Percentiles rank a stretch among this genome's conserved stretches.
Evolutionary conservation across 2,329 filamentous ascomycete species (phyloP).

Genomic region (Pseudogymnoascus sp.): DNA sequence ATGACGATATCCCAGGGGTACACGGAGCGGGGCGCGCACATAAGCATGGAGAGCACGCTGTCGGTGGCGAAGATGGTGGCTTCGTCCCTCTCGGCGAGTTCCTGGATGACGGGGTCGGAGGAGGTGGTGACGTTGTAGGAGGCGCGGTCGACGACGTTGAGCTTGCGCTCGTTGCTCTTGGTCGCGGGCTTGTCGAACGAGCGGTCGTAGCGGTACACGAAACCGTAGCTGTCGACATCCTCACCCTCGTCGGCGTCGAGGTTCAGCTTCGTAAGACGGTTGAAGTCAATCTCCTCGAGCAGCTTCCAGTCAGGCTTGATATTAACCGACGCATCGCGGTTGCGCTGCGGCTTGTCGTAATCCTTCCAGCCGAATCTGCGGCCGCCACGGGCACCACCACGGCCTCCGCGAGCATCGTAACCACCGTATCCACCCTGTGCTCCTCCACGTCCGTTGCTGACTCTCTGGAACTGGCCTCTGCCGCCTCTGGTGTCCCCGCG

Average conservation of each 20-base stretch:
- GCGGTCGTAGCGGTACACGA: conserved; percentile 97
- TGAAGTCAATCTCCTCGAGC: conserved; percentile 98
- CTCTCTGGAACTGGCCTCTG: conserved; percentile 60
- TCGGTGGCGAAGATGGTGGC: conserved; percentile 96
- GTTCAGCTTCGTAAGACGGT: conserved; percentile 89
- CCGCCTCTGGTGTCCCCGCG: conserved; percentile 61
- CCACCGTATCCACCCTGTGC: conserved; percentile 58
- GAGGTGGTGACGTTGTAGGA: conserved; percentile 98
- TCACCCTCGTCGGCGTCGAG: conserved; percentile 91
- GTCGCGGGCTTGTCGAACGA: conserved; percentile 89
- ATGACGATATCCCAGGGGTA: conserved; percentile 99
- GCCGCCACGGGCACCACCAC: conserved; percentile 63
- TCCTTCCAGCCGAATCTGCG: conserved; percentile 98
- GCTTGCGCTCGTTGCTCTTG: conserved; percentile 79
- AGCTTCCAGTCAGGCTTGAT: conserved; percentile 94
- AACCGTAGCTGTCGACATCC: conserved; percentile 90
- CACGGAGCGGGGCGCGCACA: conserved; percentile 93
- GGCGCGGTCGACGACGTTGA: conserved; percentile 83
- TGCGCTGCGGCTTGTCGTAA: conserved; percentile 94
- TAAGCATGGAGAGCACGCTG: conserved; percentile 96
- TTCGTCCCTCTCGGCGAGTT: conserved; percentile 91
- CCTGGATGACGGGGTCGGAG: conserved; percentile 92
- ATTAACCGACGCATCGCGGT: conserved; percentile 91
- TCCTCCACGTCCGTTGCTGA: conserved; percentile 57
- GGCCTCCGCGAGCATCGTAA: conserved; percentile 65